Evolutionary conservation across 1,284 basidiomycete species (phyloP).

Genomic region (Heterobasidion irregulare): DNA sequence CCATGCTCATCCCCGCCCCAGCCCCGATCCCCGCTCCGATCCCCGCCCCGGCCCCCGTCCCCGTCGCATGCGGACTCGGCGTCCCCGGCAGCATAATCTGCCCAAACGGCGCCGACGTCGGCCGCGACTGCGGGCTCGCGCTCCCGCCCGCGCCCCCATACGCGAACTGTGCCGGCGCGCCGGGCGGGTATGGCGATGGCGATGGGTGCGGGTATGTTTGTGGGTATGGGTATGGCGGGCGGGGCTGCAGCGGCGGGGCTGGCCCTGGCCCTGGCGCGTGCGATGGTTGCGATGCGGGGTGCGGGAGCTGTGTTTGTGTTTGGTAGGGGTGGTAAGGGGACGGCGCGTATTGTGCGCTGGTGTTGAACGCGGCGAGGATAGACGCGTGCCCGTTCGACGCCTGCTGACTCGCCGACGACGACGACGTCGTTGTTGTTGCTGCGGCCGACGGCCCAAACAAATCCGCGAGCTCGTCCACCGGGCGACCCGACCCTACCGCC

Average conservation of each 20-base stretch:
- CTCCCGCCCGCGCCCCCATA: too few species aligned
- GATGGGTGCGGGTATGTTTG: not conserved
- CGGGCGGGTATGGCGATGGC: not conserved
- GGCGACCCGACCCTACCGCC: not conserved
- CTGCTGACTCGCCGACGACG: not conserved
- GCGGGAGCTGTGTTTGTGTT: not conserved
- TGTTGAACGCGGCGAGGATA: not conserved
- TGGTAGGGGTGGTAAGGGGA: not conserved
- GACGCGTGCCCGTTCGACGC: slow-evolving; percentile 3
- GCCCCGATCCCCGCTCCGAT: too few species aligned
- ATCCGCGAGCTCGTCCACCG: slow-evolving; percentile 46
- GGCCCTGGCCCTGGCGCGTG: not conserved
- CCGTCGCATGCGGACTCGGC: slow-evolving; percentile 20
- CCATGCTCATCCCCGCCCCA: too few species aligned
- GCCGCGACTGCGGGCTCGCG: slow-evolving; percentile 2
- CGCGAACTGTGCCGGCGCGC: too few species aligned
- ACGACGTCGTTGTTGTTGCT: slow-evolving; percentile 4
- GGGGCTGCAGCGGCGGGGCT: too few species aligned
- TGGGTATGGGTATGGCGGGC: not conserved
- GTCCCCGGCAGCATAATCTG: slow-evolving; percentile 48
- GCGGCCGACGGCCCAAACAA: slow-evolving; percentile 35
- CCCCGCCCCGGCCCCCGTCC: slow-evolving; percentile 1
- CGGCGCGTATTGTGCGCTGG: not conserved
- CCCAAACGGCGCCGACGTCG: slow-evolving; percentile 22
- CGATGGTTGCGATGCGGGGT: not conserved